Evolutionary conservation across 345 rosid species (phyloP), one percentile per base, ranked within the genome.

Genomic region (Citrus inodora): DNA sequence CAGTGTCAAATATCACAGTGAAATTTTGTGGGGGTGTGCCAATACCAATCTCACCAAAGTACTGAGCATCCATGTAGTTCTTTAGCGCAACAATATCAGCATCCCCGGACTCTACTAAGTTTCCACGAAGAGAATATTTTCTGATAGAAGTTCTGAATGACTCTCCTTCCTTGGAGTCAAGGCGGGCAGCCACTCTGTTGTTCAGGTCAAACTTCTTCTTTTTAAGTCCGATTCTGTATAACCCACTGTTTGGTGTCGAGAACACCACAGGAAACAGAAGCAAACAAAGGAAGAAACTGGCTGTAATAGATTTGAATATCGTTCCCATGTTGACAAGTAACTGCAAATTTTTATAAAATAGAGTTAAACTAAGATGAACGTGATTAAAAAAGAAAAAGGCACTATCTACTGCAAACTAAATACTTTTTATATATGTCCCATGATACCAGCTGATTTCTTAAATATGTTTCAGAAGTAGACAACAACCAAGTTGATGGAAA

Each of bases 51-150:
- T 93, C 97, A 82, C 98, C 98, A 83, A 87, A 93, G 74, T 95
- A 95, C 76, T 93, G 99, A 85, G 98, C 98, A 87, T 93, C 95
- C 93, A 95, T 72, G 87, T 90, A 95, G 80, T 95, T 93, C 85
- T 90, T 92, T 27, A 95, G 80, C 2, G 86, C 80, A 1, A 95
- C 88, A 75, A 93, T 86, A 75, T 93, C 98, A 53, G 88, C 63
- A 70, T 93, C 98, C 75, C 85, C 88, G 1, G 89, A 60, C 67
- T 83, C 87, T 70, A 79, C 78, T n/a, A 82, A 76, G 74, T 80
- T 88, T 69, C 88, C 89, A 21, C 30, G 77, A 66, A 80, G 82
- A 68, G 73, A 58, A 56, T 86, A 86, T 85, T 88, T 80, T 59
- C 79, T 84, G 30, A 85, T 69, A 76, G 88, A 87, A 75, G 88